These are phyloP conservation scores for Phaeosphaeria sp. DNA, from an alignment of 2,329 filamentous ascomycete genomes.

Conservation along the genomic window DNA sequence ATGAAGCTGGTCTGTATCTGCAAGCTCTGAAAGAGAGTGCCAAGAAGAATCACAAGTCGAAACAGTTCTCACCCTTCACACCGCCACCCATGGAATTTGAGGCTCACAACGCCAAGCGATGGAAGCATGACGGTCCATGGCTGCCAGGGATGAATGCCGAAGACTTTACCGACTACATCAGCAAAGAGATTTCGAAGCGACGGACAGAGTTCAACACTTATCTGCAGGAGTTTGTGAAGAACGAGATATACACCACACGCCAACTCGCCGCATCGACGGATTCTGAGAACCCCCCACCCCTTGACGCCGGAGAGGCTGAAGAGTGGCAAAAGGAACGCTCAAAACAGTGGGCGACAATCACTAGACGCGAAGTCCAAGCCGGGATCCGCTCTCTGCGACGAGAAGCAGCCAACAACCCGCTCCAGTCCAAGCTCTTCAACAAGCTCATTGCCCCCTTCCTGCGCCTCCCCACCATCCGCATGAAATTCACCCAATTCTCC, in stretches of 20 bases:
- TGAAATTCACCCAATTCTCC: slow-evolving; percentile 30
- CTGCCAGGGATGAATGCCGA: slow-evolving; percentile 61
- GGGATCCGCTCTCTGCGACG: slow-evolving; percentile 51
- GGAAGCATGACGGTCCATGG: slow-evolving; percentile 66
- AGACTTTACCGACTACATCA: slow-evolving; percentile 61
- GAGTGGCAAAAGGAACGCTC: slow-evolving; percentile 23
- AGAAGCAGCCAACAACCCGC: slow-evolving; percentile 53
- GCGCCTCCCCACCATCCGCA: slow-evolving; percentile 57
- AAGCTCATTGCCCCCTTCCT: slow-evolving; percentile 61
- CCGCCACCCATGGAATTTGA: slow-evolving; percentile 27
- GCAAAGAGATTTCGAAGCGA: slow-evolving; percentile 50
- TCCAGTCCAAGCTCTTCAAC: slow-evolving; percentile 59
- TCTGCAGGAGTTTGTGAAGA: slow-evolving; percentile 40
- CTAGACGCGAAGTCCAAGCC: slow-evolving; percentile 28
- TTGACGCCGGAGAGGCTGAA: slow-evolving; percentile 34
- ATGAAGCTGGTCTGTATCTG: slow-evolving; percentile 34
- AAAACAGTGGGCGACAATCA: slow-evolving; percentile 36
- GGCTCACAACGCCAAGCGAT: slow-evolving; percentile 49
- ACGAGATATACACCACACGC: slow-evolving; percentile 40
- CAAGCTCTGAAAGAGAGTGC: slow-evolving; percentile 32
- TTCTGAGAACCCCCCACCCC: slow-evolving; percentile 20
- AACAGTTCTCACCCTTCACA: slow-evolving; percentile 30
- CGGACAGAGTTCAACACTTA: slow-evolving; percentile 38
- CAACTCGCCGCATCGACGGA: slow-evolving; percentile 19
- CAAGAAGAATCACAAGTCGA: slow-evolving; percentile 18